Evolutionary conservation across 257 asterid species (phyloP).

Genomic region (Scutellaria minor): DNA sequence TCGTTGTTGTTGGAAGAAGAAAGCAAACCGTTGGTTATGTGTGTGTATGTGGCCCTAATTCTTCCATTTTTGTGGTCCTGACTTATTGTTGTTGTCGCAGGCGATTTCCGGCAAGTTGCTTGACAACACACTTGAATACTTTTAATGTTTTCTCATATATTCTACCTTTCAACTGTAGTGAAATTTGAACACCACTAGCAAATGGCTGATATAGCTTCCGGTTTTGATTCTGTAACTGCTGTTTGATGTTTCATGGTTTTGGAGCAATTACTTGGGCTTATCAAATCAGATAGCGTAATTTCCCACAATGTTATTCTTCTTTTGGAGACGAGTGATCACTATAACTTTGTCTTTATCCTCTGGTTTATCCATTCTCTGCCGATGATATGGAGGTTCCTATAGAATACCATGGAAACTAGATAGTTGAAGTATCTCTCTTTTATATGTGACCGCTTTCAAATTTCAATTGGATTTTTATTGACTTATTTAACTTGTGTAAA

Average conservation of each 20-base stretch:
- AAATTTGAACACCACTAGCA: conserved; percentile 19
- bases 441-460: neutral
- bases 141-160: neutral
- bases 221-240: conserved; percentile 12
- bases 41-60: conserved; percentile 28
- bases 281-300: conserved; percentile 10
- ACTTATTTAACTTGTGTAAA: conserved; percentile 4
- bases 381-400: conserved; percentile 24
- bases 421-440: conserved; percentile 9
- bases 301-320: neutral
- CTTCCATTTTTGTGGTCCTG: conserved; percentile 14
- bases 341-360: conserved; percentile 1
- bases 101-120: neutral
- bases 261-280: neutral
- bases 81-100: conserved; percentile 3
- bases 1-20: conserved; percentile 14
- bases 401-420: conserved; percentile 7
- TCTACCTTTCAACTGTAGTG: neutral
- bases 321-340: conserved; percentile 13
- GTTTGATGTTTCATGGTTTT: neutral
- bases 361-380: conserved; percentile 15
- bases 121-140: neutral
- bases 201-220: neutral
- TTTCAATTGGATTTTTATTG: neutral
- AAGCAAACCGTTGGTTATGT: neutral